These are phyloP conservation scores for Diaporthe helianthi DNA, from an alignment of 2,329 filamentous ascomycete genomes.

Conservation along the genomic window DNA sequence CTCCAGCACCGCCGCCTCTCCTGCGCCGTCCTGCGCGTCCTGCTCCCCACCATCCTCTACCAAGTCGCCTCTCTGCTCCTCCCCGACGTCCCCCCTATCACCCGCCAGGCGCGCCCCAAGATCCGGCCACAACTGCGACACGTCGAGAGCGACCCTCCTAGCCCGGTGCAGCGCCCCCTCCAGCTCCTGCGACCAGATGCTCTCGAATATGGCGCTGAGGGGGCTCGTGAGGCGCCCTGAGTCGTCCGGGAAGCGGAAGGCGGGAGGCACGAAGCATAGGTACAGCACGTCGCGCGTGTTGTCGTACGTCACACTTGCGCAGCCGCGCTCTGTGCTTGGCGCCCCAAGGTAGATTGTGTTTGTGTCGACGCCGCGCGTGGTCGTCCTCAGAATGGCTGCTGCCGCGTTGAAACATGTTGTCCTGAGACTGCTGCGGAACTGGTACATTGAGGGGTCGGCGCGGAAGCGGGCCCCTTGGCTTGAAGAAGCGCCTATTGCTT, in stretches of 20 bases:
- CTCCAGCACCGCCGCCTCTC: background rate
- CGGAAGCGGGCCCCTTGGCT: conserved; percentile 7
- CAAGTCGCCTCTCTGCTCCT: background rate
- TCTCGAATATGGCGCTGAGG: conserved; percentile 30
- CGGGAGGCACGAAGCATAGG: conserved; percentile 26
- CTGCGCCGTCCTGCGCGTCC: background rate
- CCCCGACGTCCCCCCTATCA: background rate
- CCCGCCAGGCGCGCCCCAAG: background rate
- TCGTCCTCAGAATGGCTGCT: background rate
- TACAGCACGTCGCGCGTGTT: conserved; percentile 33
- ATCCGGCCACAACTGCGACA: conserved; percentile 31
- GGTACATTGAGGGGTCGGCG: conserved; percentile 33
- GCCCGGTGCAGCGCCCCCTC: conserved; percentile 30
- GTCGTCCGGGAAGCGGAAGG: background rate
- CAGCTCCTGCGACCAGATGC: conserved; percentile 31
- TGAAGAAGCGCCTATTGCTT: background rate
- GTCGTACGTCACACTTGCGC: conserved; percentile 25
- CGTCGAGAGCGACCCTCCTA: conserved; percentile 34
- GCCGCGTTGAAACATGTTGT: conserved; percentile 28
- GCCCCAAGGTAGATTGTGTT: conserved; percentile 30
- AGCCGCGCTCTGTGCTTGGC: background rate
- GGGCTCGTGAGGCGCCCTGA: background rate
- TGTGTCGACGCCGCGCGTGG: background rate
- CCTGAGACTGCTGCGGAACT: conserved; percentile 7
- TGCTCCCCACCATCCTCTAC: background rate